Evolutionary conservation across 108 stramenopile genomes (phyloP).

Genomic region (Cylindrotheca closterium): DNA sequence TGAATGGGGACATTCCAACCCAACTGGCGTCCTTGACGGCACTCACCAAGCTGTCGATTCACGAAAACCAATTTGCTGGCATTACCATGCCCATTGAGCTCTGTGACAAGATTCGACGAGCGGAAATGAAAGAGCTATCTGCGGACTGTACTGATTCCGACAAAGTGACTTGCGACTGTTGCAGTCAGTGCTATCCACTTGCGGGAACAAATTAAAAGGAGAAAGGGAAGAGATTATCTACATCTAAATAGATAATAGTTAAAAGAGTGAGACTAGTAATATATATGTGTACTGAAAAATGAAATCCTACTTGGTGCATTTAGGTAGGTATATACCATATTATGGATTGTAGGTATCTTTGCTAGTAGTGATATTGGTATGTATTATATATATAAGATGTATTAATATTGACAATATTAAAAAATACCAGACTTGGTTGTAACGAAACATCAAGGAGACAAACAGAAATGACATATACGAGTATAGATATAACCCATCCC

Average conservation of each 20-base stretch:
- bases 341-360: too few species aligned
- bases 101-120: constrained; percentile 6
- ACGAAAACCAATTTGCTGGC: constrained; percentile 28
- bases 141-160: constrained; percentile 14
- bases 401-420: too few species aligned
- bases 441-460: too few species aligned
- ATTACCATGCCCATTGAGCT: constrained; percentile 33
- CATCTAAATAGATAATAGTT: not conserved
- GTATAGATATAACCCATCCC: too few species aligned
- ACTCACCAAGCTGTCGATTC: constrained; percentile 21
- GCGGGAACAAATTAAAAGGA: too few species aligned
- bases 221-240: too few species aligned
- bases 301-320: not conserved
- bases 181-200: constrained; percentile 9
- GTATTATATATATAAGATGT: too few species aligned
- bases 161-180: constrained; percentile 26
- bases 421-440: too few species aligned
- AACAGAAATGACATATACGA: not conserved
- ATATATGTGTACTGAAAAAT: not conserved
- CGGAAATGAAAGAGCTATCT: constrained; percentile 5
- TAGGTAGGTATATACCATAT: not conserved
- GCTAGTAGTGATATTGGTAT: too few species aligned
- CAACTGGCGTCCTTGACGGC: constrained; percentile 27
- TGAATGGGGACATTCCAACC: constrained; percentile 33
- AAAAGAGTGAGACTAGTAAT: not conserved